phyloP scores from a whole-genome alignment of 2,329 filamentous ascomycete species.

The Whalleya microplaca region DNA sequence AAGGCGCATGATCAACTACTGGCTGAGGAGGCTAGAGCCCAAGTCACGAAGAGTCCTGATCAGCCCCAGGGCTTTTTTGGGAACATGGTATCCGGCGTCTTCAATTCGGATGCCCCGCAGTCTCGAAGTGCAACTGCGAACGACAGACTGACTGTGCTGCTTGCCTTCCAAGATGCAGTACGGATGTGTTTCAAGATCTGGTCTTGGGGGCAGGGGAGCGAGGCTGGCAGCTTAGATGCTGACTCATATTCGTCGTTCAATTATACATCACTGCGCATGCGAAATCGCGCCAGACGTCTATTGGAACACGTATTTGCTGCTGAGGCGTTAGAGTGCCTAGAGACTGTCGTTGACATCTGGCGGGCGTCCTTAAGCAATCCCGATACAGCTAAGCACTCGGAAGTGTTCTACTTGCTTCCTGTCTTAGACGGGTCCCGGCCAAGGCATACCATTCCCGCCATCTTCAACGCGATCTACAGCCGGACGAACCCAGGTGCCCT shows the following conservation, averaged over 20 bases:
- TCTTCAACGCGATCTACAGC: constrained; percentile 96
- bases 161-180: constrained; percentile 97
- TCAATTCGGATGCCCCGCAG: constrained; percentile 76
- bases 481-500: constrained; percentile 83
- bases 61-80: constrained; percentile 88
- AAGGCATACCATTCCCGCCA: constrained; percentile 87
- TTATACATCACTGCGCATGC: constrained; percentile 88
- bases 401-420: constrained; percentile 84
- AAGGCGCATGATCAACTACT: constrained; percentile 82
- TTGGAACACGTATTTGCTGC: constrained; percentile 92
- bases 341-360: constrained; percentile 89
- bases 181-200: constrained; percentile 92
- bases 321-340: constrained; percentile 89
- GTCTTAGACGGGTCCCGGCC: constrained; percentile 90
- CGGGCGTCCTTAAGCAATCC: constrained; percentile 53
- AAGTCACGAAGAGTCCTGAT: constrained; percentile 76
- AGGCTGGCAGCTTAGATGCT: constrained; percentile 62
- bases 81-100: constrained; percentile 91
- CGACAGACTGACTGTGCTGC: constrained; percentile 85
- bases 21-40: constrained; percentile 71
- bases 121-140: constrained; percentile 87
- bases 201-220: constrained; percentile 80
- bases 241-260: constrained; percentile 80
- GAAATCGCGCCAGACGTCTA: constrained; percentile 83
- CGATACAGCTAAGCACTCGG: constrained; percentile 55